Conservation (phyloP, 2,329 filamentous ascomycete genomes). For the Clonostachys rhizophaga region DNA sequence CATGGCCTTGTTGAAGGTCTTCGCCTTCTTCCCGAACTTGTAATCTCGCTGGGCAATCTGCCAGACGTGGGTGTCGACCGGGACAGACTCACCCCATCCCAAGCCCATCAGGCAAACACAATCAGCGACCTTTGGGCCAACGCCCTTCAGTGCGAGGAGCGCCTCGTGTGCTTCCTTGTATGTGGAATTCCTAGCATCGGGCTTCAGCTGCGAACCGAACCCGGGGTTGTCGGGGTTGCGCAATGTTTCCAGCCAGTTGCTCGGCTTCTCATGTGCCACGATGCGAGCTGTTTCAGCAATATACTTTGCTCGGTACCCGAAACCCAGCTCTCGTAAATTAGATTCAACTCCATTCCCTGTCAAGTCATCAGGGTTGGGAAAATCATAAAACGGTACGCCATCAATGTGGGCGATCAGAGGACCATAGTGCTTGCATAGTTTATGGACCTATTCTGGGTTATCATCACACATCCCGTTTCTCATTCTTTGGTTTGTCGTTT, state of each 20-base stretch:
- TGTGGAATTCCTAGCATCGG: slow-evolving; percentile 46
- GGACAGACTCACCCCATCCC: slow-evolving; percentile 92
- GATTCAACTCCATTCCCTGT: slow-evolving; percentile 70
- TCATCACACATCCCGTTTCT: neutral
- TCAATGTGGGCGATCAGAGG: slow-evolving; percentile 67
- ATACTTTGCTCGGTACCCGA: slow-evolving; percentile 93
- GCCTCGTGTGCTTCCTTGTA: slow-evolving; percentile 79
- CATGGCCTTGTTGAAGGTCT: slow-evolving; percentile 80
- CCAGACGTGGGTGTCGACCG: slow-evolving; percentile 97
- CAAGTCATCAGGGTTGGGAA: slow-evolving; percentile 73
- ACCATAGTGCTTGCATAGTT: slow-evolving; percentile 84
- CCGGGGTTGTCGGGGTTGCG: slow-evolving; percentile 71
- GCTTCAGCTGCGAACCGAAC: slow-evolving; percentile 38
- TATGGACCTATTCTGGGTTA: slow-evolving; percentile 56
- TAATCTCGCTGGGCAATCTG: slow-evolving; percentile 97
- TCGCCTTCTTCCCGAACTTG: slow-evolving; percentile 78
- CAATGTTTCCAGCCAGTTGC: slow-evolving; percentile 72
- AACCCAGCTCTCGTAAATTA: slow-evolving; percentile 77
- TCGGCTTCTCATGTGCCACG: slow-evolving; percentile 61
- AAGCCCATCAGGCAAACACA: slow-evolving; percentile 96
- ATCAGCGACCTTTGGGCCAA: slow-evolving; percentile 95
- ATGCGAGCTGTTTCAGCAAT: slow-evolving; percentile 80
- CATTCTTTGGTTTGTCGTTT: neutral
- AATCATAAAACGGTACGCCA: slow-evolving; percentile 76
- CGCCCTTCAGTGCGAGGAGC: slow-evolving; percentile 75